Conservation (phyloP, 129 eudicot genomes). For the Centella asiatica region DNA sequence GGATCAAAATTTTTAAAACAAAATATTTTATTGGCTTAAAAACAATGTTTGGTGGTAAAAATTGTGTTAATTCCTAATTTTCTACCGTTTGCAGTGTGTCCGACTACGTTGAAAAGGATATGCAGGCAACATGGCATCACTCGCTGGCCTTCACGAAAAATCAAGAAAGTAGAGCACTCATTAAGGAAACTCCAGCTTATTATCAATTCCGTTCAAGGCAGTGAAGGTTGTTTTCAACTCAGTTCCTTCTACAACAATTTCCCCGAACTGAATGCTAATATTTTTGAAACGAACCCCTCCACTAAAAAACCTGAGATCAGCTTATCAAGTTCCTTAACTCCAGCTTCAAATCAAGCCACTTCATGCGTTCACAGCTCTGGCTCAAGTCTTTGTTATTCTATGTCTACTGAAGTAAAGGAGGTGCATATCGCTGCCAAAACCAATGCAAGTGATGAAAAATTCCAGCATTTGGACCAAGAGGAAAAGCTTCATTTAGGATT, state of each 20-base stretch:
- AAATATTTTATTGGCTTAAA: no score
- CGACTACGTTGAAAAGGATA: conserved; percentile 66
- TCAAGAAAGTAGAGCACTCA: conserved; percentile 67
- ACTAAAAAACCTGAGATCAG: conserved; percentile 13
- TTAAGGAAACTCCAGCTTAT: conserved; percentile 53
- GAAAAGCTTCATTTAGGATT: conserved; percentile 25
- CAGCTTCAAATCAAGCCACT: conserved; percentile 25
- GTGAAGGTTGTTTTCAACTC: conserved; percentile 49
- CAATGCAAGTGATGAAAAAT: conserved; percentile 20
- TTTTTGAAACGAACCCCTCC: conserved; percentile 13
- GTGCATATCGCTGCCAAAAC: background rate
- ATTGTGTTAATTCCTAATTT: conserved; percentile 1
- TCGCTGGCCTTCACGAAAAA: conserved; percentile 71
- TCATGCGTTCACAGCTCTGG: conserved; percentile 40
- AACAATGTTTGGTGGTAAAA: no score
- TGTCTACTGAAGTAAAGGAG: conserved; percentile 21
- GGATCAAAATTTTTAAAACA: no score
- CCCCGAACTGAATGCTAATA: conserved; percentile 39
- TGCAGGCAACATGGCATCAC: conserved; percentile 68
- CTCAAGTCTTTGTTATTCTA: conserved; percentile 32
- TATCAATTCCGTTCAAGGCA: conserved; percentile 61
- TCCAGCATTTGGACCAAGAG: conserved; percentile 16
- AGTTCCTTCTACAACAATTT: conserved; percentile 51
- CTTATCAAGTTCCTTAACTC: conserved; percentile 16
- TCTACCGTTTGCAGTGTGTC: conserved; percentile 38